These are phyloP conservation scores for Podospora australis DNA, from an alignment of 495 filamentous ascomycete genomes.

Conservation along the genomic window DNA sequence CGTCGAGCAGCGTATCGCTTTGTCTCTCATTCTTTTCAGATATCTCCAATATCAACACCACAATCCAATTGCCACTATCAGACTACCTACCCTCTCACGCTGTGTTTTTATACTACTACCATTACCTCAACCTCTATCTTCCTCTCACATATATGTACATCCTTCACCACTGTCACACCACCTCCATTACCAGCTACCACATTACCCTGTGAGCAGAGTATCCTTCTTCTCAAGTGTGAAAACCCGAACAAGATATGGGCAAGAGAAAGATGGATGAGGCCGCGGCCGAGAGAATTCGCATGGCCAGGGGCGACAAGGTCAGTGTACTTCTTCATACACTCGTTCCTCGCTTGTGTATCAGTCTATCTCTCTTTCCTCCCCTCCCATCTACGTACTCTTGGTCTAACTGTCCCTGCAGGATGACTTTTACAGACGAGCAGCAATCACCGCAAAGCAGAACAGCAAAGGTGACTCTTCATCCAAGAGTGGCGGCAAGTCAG, in stretches of 20 bases:
- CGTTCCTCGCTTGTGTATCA: neutral
- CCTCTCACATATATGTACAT: neutral
- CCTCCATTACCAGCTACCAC: neutral
- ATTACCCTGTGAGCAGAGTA: neutral
- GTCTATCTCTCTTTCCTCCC: neutral
- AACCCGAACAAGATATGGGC: constrained; percentile 22
- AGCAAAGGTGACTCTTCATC: constrained; percentile 13
- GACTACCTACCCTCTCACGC: neutral
- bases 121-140: neutral
- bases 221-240: neutral
- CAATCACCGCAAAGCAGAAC: constrained; percentile 35
- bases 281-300: constrained; percentile 39
- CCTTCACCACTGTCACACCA: neutral
- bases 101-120: neutral
- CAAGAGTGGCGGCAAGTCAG: neutral
- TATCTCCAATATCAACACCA: no score
- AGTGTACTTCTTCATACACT: neutral
- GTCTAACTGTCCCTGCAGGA: constrained; percentile 28
- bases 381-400: constrained; percentile 8
- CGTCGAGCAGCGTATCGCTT: no score
- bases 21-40: no score
- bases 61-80: no score
- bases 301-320: constrained; percentile 35
- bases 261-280: constrained; percentile 39
- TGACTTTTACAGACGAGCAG: constrained; percentile 37